phyloP scores from a whole-genome alignment of 2,329 filamentous ascomycete species.

The Diplodia mutila region DNA sequence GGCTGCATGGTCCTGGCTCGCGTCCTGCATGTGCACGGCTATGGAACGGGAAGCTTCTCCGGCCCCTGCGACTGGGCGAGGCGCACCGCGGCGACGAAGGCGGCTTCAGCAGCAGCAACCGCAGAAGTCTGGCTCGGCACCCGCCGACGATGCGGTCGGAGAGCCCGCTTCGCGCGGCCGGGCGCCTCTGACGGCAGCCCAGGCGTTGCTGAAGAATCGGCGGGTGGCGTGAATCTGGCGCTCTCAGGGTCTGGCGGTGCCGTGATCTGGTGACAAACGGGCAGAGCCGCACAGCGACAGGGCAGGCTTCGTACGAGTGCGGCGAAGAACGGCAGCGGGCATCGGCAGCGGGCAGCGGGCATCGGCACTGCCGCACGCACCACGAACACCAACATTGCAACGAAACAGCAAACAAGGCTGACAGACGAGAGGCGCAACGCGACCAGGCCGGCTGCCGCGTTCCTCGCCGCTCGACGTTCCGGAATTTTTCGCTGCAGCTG shows the following conservation, averaged over 20 bases:
- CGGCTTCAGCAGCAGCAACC: conserved; percentile 11
- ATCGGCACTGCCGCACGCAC: not conserved
- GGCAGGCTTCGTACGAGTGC: not conserved
- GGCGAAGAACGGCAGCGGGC: not conserved
- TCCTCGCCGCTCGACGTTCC: conserved; percentile 1
- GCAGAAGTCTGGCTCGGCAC: conserved; percentile 1
- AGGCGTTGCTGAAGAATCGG: conserved; percentile 1
- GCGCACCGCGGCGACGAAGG: not conserved
- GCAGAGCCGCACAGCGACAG: conserved; percentile 2
- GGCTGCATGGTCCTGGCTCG: conserved; percentile 10
- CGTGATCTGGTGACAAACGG: conserved; percentile 10
- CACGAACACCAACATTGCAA: not conserved
- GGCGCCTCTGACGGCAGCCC: conserved; percentile 18
- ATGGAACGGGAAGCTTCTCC: conserved; percentile 16
- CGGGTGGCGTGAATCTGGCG: conserved; percentile 20
- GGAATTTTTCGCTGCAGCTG: not conserved
- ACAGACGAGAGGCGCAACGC: not conserved
- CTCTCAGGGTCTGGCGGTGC: conserved; percentile 5
- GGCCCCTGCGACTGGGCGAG: conserved; percentile 6
- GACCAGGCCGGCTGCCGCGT: not conserved
- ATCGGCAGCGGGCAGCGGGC: not conserved
- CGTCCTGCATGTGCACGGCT: conserved; percentile 17
- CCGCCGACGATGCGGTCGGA: conserved; percentile 1
- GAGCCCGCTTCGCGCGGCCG: not conserved
- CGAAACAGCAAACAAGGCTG: not conserved